Evolutionary conservation across 768 basidiomycete genomes (phyloP).

Genomic region (Pulveroboletus sp.): DNA sequence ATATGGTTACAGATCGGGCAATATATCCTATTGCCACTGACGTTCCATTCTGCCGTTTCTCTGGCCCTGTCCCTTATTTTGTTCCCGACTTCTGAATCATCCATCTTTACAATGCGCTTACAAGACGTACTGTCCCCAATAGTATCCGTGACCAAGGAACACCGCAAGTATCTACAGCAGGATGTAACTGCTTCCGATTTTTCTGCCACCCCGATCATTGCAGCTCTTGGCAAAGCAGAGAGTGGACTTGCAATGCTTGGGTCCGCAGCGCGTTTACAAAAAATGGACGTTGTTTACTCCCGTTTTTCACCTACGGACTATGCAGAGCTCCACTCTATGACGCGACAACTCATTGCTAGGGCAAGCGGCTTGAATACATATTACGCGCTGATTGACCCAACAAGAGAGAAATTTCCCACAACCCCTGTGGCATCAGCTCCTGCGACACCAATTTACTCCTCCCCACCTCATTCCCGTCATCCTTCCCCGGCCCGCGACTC

Average conservation of each 20-base stretch:
- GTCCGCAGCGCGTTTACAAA: conserved; percentile 50
- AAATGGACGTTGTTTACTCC: conserved; percentile 56
- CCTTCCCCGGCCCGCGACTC: conserved; percentile 26
- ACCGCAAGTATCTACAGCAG: conserved; percentile 44
- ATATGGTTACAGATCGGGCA: conserved; percentile 42
- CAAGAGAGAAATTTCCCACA: conserved; percentile 52
- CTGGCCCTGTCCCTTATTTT: conserved; percentile 50
- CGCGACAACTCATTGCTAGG: conserved; percentile 50
- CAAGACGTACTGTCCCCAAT: conserved; percentile 49
- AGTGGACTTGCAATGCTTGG: conserved; percentile 50
- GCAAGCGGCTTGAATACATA: conserved; percentile 64
- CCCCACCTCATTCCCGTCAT: conserved; percentile 32
- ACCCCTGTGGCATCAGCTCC: conserved; percentile 41
- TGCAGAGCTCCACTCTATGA: conserved; percentile 44
- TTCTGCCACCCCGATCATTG: conserved; percentile 31
- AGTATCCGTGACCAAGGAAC: conserved; percentile 41
- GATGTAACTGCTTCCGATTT: conserved; percentile 37
- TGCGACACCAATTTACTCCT: conserved; percentile 34
- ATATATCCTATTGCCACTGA: conserved; percentile 53
- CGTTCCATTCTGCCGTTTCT: conserved; percentile 56
- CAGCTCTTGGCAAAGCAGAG: conserved; percentile 40
- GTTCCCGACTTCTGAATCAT: conserved; percentile 63
- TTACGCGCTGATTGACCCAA: conserved; percentile 62
- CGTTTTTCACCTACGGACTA: conserved; percentile 62
- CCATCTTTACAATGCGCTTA: conserved; percentile 53